Base-by-base conservation (phyloP, 2,329 filamentous ascomycete genomes). In the Sporothrix brasiliensis region DNA sequence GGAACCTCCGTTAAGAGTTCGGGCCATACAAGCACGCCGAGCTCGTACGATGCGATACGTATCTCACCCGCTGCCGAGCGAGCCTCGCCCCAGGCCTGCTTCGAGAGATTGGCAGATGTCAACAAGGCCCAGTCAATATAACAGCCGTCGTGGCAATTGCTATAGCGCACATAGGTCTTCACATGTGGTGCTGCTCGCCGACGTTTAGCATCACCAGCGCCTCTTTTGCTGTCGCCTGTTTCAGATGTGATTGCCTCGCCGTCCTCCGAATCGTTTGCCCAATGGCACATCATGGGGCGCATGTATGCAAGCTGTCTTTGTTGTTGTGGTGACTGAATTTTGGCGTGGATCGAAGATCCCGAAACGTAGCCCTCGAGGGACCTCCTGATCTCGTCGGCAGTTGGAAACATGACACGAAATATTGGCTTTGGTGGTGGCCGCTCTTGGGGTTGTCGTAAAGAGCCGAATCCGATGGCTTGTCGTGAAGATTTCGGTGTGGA, bases 81-180 rank as follows among this genome's bases (percentile, higher is more conserved):
- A 2, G 86, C 83, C 50, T 91, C 88, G 1, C 93, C 93, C 94
- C 93, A 97, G 0, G 93, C 93, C 79, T 97, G 93, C 72, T 90
- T 94, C 1, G 92, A 95, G 2, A 97, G 79, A 75, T 97, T 97
- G n/a, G 93, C 93, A n/a, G 92, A 95, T 0, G 92, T 96, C 2
- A 96, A 78, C 73, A 97, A 83, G 1, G 92, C 92, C 94, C 93
- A 97, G 76, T 95, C 91, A 52, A 96, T 89, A 7, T 24, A 21
- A 10, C 27, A 39, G 53, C n/a, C 21, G 30, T 27, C 53, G 24
- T n/a, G 39, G 0, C 80, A 79, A 21, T 81, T 76, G n/a, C 78
- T 74, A 74, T 69, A 73, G 4, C 91, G 87, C 58, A 94, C 88
- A 76, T 95, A 97, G 0, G 93, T 97, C 78, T 97, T 97, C 77